Percentiles rank a stretch among this genome's conserved stretches.
These are phyloP conservation scores for Melampsora larici-populina DNA, from an alignment of 1,284 basidiomycete species.

Conservation along the genomic window DNA sequence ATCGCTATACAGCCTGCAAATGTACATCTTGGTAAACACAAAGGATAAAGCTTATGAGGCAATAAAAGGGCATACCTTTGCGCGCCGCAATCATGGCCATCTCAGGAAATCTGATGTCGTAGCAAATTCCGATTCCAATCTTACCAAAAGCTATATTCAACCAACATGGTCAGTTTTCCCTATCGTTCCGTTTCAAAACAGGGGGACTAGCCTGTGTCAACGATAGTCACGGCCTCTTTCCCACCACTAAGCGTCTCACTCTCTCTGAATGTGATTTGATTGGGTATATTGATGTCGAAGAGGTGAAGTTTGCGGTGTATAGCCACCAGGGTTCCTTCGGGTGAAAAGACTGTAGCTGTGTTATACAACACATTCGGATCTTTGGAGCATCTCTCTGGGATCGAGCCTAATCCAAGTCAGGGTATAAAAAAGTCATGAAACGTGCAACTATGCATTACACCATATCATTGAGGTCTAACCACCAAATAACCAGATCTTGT, in stretches of 20 bases:
- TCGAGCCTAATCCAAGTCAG: slow-evolving; percentile 60
- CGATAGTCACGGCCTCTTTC: slow-evolving; percentile 65
- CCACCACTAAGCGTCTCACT: slow-evolving; percentile 88
- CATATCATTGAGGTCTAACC: slow-evolving; percentile 52
- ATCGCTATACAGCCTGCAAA: slow-evolving; percentile 74
- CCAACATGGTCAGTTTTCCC: not conserved
- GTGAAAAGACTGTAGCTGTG: slow-evolving; percentile 84
- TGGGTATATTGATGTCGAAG: slow-evolving; percentile 97
- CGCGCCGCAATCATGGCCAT: slow-evolving; percentile 86
- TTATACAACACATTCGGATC: slow-evolving; percentile 71
- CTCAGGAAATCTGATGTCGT: slow-evolving; percentile 81
- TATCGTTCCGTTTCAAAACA: not conserved
- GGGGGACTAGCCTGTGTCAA: slow-evolving; percentile 71
- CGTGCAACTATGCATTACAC: not conserved
- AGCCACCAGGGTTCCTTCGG: slow-evolving; percentile 79
- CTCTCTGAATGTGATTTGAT: slow-evolving; percentile 97
- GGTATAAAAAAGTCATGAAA: not conserved
- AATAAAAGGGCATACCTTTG: slow-evolving; percentile 60
- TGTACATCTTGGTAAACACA: not conserved
- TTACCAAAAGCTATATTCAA: slow-evolving; percentile 69
- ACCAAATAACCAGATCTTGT: slow-evolving; percentile 83
- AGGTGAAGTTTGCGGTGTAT: slow-evolving; percentile 91
- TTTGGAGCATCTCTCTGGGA: slow-evolving; percentile 71
- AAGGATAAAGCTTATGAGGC: not conserved
- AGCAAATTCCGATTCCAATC: slow-evolving; percentile 73